Evolutionary conservation across 1,139 yeast genomes (phyloP), one percentile per base, ranked within the genome.

Genomic region (Kodamaea anthophila): DNA sequence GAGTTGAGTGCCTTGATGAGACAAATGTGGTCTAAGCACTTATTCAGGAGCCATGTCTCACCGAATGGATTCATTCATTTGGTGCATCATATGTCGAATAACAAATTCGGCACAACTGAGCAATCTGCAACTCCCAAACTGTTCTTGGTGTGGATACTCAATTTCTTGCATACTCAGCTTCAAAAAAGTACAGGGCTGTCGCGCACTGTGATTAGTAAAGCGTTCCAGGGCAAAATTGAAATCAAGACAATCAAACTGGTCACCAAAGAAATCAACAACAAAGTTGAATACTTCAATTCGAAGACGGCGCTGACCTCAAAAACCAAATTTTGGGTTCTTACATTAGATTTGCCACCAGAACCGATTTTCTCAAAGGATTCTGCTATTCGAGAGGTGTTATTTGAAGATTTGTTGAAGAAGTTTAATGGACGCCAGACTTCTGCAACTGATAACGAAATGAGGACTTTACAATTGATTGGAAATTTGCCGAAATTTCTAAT

Each of bases 51-150:
- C 3, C 86, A 80, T 46, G 63, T 81, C 2, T 76, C 91, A 0
- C 81, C 87, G 1, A 81, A 74, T 43, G 85, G 77, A 30, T 55
- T 83, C 9, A 50, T 79, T 29, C 77, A 74, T 39, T 57, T 54
- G 32, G 52, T 79, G 2, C 53, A 70, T 1, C 42, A 53, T 1
- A 35, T 47, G 11, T 65, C 79, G 1, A 62, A 65, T 28, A 67
- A 65, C 35, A 47, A 52, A 24, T 71, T 70, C 42, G 47, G 65
- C 2, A 39, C 62, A 1, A 53, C 53, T 9, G 42, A 42, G 8
- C 60, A 60, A 26, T 46, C 52, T 3, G 72, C 74, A 23, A 26
- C 37, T 7, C 88, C 93, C 1, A 71, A 70, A 37, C 55, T 53
- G 13, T 73, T 82, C 36, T 42, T 80, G 9, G 46, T 68, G 5